A percentile compares a stretch with the other conserved stretches of the same genome.
phyloP scores from a whole-genome alignment of 2,329 filamentous ascomycete species.

The Tolypocladium tundrense region DNA sequence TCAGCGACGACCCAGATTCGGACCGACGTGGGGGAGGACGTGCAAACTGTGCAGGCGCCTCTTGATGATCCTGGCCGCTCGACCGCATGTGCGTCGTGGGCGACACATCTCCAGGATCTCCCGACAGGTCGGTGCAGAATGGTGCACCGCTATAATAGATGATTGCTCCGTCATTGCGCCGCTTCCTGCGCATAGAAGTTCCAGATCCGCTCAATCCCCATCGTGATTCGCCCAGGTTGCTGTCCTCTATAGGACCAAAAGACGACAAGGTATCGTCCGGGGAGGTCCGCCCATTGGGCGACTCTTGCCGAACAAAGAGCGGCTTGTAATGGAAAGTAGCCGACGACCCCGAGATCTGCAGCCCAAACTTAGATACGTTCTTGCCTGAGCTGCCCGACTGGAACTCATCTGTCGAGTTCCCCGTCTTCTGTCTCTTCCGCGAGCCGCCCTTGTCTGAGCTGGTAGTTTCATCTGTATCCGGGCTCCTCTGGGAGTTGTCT shows the following conservation, averaged over 20 bases:
- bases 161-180: conserved; percentile 59
- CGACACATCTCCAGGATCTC: conserved; percentile 44
- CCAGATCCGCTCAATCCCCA: conserved; percentile 38
- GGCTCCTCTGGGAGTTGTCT: conserved; percentile 35
- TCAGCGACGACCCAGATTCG: conserved; percentile 40
- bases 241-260: conserved; percentile 34
- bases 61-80: conserved; percentile 26
- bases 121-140: conserved; percentile 73
- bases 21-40: conserved; percentile 25
- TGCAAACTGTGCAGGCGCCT: conserved; percentile 8
- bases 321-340: conserved; percentile 54
- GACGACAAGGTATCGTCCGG: conserved; percentile 40
- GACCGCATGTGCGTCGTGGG: conserved; percentile 38
- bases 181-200: conserved; percentile 38
- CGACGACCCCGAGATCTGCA: conserved; percentile 26
- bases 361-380: conserved; percentile 29
- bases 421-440: conserved; percentile 36
- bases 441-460: conserved; percentile 29
- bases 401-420: conserved; percentile 21
- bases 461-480: conserved; percentile 39
- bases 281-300: conserved; percentile 35
- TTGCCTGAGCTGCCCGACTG: conserved; percentile 23
- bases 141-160: conserved; percentile 74
- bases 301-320: conserved; percentile 43
- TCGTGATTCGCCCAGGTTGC: conserved; percentile 35